A percentile compares a stretch with the other conserved stretches of the same genome.
These are phyloP conservation scores for Osmanthus fragrans DNA, from an alignment of 257 asterid genomes.

Conservation along the genomic window DNA sequence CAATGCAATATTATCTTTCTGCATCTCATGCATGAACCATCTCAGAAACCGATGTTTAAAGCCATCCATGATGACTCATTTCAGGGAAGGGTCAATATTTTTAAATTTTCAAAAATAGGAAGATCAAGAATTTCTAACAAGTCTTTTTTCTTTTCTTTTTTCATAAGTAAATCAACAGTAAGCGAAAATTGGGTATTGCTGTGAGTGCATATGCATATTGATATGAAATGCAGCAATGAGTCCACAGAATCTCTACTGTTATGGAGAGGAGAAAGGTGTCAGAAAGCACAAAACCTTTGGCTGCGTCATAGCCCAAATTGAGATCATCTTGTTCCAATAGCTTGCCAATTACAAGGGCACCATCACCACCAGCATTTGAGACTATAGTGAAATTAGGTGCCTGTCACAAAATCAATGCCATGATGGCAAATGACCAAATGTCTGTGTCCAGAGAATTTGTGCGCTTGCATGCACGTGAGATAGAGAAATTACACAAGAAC, in stretches of 20 bases:
- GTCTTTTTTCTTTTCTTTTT: no score
- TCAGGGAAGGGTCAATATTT: neutral
- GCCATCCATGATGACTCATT: neutral
- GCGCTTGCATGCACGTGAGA: no score
- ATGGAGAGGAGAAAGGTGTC: slow-evolving; percentile 17
- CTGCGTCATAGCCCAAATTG: slow-evolving; percentile 81
- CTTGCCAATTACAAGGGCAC: slow-evolving; percentile 64
- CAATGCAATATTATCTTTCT: neutral
- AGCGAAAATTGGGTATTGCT: neutral
- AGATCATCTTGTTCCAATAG: slow-evolving; percentile 76
- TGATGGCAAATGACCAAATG: neutral
- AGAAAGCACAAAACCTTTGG: slow-evolving; percentile 57
- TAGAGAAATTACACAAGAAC: slow-evolving; percentile 10
- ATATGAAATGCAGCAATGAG: neutral
- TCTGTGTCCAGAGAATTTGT: neutral
- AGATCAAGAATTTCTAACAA: neutral
- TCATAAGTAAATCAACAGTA: neutral
- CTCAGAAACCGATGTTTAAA: neutral
- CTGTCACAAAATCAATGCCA: slow-evolving; percentile 41
- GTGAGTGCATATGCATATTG: neutral
- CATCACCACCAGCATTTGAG: slow-evolving; percentile 85
- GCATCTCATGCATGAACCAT: neutral
- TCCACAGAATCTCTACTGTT: neutral
- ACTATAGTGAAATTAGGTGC: slow-evolving; percentile 76
- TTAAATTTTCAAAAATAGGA: neutral